phyloP scores from a whole-genome alignment of 495 filamentous ascomycete genomes.

The Entonaema liquescens region DNA sequence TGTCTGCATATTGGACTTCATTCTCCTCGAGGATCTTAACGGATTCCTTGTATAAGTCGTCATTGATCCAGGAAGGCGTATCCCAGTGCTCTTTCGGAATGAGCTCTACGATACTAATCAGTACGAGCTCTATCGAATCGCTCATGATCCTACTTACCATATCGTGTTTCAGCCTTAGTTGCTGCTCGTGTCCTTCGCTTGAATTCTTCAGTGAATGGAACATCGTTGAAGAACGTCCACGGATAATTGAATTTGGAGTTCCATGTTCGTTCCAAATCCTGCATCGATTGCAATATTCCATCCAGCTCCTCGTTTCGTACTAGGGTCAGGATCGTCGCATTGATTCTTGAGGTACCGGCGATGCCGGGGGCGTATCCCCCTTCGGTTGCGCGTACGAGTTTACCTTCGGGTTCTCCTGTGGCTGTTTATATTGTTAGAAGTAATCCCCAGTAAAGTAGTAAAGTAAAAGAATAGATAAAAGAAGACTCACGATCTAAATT shows the following conservation, averaged over 20 bases:
- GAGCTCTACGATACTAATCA: constrained; percentile 61
- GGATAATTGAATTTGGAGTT: constrained; percentile 99
- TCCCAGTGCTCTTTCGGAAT: constrained; percentile 97
- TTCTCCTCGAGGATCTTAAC: constrained; percentile 82
- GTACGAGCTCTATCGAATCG: constrained; percentile 19
- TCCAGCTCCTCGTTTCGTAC: constrained; percentile 90
- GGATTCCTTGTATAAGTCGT: constrained; percentile 84
- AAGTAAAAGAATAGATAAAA: not conserved
- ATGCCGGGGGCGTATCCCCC: constrained; percentile 73
- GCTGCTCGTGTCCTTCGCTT: constrained; percentile 77
- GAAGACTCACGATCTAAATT: constrained; percentile 76
- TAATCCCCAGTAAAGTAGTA: not conserved
- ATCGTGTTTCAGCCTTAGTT: constrained; percentile 85
- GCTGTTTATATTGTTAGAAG: constrained; percentile 55
- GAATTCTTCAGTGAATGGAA: constrained; percentile 90
- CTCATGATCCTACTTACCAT: constrained; percentile 65
- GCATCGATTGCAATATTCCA: constrained; percentile 85
- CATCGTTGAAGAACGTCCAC: constrained; percentile 99
- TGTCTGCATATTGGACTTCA: constrained; percentile 86
- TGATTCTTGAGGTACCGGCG: constrained; percentile 80
- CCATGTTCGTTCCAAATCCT: constrained; percentile 92
- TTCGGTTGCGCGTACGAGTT: constrained; percentile 74
- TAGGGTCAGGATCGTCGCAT: constrained; percentile 91
- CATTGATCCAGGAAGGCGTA: constrained; percentile 89
- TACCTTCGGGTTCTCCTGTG: constrained; percentile 81